These are phyloP conservation scores for Rhodotorula graminis DNA, from an alignment of 768 basidiomycete species.

Conservation along the genomic window DNA sequence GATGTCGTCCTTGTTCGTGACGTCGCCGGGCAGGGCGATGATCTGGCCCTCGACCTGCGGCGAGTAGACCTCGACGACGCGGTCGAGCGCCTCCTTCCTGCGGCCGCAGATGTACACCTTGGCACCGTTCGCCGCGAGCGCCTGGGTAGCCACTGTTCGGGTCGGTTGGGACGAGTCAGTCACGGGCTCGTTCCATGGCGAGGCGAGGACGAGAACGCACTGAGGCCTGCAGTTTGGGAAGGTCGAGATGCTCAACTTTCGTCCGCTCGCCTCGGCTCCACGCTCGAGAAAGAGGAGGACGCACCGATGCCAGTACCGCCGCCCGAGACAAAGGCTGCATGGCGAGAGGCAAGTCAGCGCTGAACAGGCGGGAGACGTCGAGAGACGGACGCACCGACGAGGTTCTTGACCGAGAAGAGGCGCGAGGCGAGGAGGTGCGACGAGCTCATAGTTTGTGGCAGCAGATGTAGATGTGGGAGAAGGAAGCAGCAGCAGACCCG, in stretches of 20 bases:
- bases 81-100: conserved; percentile 19
- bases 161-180: background rate
- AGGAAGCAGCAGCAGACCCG: background rate
- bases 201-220: background rate
- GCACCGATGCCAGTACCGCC: conserved; percentile 71
- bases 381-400: background rate
- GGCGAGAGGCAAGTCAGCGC: conserved; percentile 44
- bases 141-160: conserved; percentile 48
- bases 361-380: no score
- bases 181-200: background rate
- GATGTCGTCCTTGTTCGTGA: conserved; percentile 27
- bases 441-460: background rate
- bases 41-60: conserved; percentile 14
- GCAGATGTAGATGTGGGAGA: background rate
- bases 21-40: conserved; percentile 26
- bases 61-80: conserved; percentile 17
- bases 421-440: background rate
- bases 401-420: conserved; percentile 27
- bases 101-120: conserved; percentile 53
- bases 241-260: no score
- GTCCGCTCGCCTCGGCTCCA: no score
- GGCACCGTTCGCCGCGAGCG: conserved; percentile 25
- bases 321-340: conserved; percentile 68
- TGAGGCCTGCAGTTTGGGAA: conserved; percentile 14
- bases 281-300: no score